Evolutionary conservation across 108 stramenopile species (phyloP).

Genomic region (Epithemia pelagica): DNA sequence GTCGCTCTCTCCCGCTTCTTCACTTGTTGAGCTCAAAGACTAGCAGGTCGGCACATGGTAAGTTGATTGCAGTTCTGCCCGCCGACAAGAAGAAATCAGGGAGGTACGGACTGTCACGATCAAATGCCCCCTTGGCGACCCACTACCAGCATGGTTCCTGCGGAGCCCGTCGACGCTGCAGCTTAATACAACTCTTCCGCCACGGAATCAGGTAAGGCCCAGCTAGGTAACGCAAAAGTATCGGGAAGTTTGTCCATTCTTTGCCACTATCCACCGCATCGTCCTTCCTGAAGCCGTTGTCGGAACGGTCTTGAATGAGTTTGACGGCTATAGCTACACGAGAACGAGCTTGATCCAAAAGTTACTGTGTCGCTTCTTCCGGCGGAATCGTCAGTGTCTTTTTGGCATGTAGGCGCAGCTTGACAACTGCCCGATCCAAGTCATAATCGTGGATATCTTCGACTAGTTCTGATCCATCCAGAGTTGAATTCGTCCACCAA

Average conservation of each 20-base stretch:
- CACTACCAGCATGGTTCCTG: too few relatives aligned
- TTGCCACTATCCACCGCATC: conserved; percentile 23
- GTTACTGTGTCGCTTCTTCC: conserved; percentile 55
- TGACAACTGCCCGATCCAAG: conserved; percentile 72
- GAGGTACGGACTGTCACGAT: too few relatives aligned
- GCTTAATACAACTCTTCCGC: conserved; percentile 65
- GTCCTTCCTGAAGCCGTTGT: not conserved
- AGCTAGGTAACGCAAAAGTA: conserved; percentile 66
- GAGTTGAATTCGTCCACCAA: conserved; percentile 20
- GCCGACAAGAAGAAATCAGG: too few relatives aligned
- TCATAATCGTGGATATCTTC: conserved; percentile 60
- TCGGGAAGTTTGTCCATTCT: conserved; percentile 44
- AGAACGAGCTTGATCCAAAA: conserved; percentile 50
- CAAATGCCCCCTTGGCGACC: too few relatives aligned
- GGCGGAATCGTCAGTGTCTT: conserved; percentile 50
- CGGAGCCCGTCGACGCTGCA: conserved; percentile 12
- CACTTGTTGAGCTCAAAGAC: too few relatives aligned
- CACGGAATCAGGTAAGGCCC: conserved; percentile 47
- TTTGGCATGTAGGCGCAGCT: conserved; percentile 41
- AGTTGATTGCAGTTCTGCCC: too few relatives aligned
- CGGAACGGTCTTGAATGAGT: too few relatives aligned
- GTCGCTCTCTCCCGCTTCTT: too few relatives aligned
- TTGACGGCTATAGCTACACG: conserved; percentile 35
- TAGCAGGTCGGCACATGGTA: too few relatives aligned
- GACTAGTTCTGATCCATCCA: conserved; percentile 51